Conservation (phyloP, 805 yeast genomes). For the Cyberlindnera galapagoensis region DNA sequence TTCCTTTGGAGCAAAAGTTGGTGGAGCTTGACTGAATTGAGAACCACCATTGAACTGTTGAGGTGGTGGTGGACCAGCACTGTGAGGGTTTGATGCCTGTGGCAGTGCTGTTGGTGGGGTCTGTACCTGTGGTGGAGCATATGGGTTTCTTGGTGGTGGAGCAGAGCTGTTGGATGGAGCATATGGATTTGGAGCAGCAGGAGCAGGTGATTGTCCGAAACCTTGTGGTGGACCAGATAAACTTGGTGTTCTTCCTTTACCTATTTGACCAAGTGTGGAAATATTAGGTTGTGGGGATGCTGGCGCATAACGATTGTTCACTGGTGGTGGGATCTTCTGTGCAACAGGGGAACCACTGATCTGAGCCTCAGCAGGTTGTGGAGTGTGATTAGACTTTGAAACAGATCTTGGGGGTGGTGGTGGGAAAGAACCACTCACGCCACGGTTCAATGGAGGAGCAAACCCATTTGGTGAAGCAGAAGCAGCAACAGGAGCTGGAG, state of each 20-base stretch:
- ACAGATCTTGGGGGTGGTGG: slow-evolving; percentile 31
- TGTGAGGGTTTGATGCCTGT: neutral
- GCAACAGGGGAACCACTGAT: slow-evolving; percentile 14
- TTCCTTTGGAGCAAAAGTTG: too few relatives aligned
- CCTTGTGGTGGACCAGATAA: too few relatives aligned
- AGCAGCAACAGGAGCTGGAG: slow-evolving; percentile 36
- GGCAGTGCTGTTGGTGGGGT: slow-evolving; percentile 4
- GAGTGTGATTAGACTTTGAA: slow-evolving; percentile 21
- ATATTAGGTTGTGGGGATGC: slow-evolving; percentile 18
- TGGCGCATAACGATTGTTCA: slow-evolving; percentile 29
- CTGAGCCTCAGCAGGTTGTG: slow-evolving; percentile 11
- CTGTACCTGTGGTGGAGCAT: slow-evolving; percentile 19
- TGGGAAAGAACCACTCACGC: slow-evolving; percentile 20
- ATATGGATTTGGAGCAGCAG: slow-evolving; percentile 24
- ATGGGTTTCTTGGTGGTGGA: slow-evolving; percentile 28
- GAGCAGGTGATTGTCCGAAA: slow-evolving; percentile 28
- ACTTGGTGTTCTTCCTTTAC: too few relatives aligned
- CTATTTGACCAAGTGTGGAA: slow-evolving; percentile 9
- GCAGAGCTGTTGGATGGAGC: slow-evolving; percentile 24
- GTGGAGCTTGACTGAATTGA: too few relatives aligned
- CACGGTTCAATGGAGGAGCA: slow-evolving; percentile 18
- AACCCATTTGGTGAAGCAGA: slow-evolving; percentile 21
- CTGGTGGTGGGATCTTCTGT: slow-evolving; percentile 22
- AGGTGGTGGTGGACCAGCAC: slow-evolving; percentile 29
- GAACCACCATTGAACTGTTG: too few relatives aligned